A percentile compares a stretch with the other conserved stretches of the same genome.
phyloP scores from a whole-genome alignment of 768 basidiomycete genomes.

The Suillus subaureus region DNA sequence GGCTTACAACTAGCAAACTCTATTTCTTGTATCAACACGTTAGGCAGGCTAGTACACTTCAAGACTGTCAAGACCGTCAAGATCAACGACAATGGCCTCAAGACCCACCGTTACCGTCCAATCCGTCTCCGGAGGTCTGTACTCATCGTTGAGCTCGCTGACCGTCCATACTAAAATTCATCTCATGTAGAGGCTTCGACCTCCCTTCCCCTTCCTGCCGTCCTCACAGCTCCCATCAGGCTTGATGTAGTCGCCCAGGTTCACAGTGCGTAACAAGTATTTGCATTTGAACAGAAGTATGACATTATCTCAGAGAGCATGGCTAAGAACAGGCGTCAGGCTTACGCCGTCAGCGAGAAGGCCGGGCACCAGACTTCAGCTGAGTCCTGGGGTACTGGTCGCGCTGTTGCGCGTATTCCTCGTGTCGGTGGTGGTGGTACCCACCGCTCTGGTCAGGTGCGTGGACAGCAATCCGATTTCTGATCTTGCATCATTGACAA shows the following conservation, averaged over 20 bases:
- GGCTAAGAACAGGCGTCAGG: slow-evolving; percentile 97
- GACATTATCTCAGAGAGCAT: slow-evolving; percentile 72
- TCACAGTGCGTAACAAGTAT: slow-evolving; percentile 81
- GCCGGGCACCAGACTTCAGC: slow-evolving; percentile 99
- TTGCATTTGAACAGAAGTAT: slow-evolving; percentile 18
- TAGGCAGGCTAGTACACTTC: slow-evolving; percentile 1
- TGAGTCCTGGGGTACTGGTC: slow-evolving; percentile 99
- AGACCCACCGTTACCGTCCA: slow-evolving; percentile 90
- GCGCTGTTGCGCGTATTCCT: slow-evolving; percentile 99
- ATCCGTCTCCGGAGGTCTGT: slow-evolving; percentile 72
- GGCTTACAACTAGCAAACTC: slow-evolving; percentile 35
- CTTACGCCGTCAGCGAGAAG: slow-evolving; percentile 95
- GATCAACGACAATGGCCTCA: slow-evolving; percentile 74
- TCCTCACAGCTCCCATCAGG: slow-evolving; percentile 97
- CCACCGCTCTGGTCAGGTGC: slow-evolving; percentile 94
- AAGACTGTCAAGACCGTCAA: slow-evolving; percentile 44
- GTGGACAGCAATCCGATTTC: background rate
- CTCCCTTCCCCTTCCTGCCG: slow-evolving; percentile 92
- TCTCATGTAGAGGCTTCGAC: slow-evolving; percentile 68
- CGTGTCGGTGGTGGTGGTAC: slow-evolving; percentile 99
- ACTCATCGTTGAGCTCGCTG: background rate
- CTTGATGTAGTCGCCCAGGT: slow-evolving; percentile 98
- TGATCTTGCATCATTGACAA: background rate
- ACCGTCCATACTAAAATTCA: slow-evolving; percentile 2
- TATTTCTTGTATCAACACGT: slow-evolving; percentile 15